These are phyloP conservation scores for Paraurostyla sp. DNA, from an alignment of 73 alveolate genomes.

Conservation along the genomic window DNA sequence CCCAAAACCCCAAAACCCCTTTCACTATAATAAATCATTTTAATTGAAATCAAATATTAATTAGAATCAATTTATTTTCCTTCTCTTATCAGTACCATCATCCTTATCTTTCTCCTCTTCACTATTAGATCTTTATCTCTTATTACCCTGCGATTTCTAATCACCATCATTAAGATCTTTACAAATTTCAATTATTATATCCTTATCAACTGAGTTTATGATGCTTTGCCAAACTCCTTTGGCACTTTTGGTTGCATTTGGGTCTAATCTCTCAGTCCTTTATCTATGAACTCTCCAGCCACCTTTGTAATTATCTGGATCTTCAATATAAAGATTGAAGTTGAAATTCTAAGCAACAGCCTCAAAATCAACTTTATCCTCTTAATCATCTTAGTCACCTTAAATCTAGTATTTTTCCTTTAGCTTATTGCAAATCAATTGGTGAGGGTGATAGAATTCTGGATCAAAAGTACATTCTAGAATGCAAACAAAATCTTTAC, in stretches of 20 bases:
- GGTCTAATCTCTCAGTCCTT: slow-evolving; percentile 68
- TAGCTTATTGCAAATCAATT: not conserved
- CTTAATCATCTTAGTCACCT: not conserved
- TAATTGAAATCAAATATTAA: too few species aligned
- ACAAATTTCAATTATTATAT: not conserved
- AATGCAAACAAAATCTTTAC: not conserved
- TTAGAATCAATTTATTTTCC: too few species aligned
- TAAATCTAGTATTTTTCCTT: not conserved
- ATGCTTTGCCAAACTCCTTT: not conserved
- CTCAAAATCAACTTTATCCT: not conserved
- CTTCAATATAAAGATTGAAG: slow-evolving; percentile 5
- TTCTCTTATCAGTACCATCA: too few species aligned
- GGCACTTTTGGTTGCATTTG: slow-evolving; percentile 56
- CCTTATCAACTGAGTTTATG: not conserved
- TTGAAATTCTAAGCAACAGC: not conserved
- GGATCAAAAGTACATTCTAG: slow-evolving; percentile 40
- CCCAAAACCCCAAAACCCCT: too few species aligned
- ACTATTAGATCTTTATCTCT: not conserved
- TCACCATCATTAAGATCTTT: not conserved
- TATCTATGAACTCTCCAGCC: slow-evolving; percentile 68
- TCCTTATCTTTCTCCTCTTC: not conserved
- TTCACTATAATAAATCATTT: too few species aligned
- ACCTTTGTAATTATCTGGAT: slow-evolving; percentile 51
- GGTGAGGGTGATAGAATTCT: slow-evolving; percentile 27
- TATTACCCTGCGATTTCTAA: not conserved